Evolutionary conservation across 805 yeast species (phyloP), one percentile per base, ranked within the genome.

Genomic region (Yamadazyma ubonensis): DNA sequence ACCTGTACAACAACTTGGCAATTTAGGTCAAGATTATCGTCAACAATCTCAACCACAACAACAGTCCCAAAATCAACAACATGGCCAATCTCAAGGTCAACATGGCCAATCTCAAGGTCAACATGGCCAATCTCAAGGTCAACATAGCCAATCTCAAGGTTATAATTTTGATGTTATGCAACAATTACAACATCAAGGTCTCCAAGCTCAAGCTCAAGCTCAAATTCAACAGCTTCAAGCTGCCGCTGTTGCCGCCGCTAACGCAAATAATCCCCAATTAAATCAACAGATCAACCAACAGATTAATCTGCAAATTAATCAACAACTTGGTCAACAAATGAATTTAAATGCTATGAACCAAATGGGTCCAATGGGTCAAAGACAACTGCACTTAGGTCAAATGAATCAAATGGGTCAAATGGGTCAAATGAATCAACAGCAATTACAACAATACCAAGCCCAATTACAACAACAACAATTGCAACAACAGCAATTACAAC

Each of bases 241-340:
- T 22, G 43, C 50, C 25, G 39, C 52, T 33, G 45, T 37, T 30
- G 43, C 46, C 8, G 40, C 43, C 30, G 44, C 53, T 23, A 45
- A 36, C 18, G 43, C 52, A 16, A 45, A 45, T 27, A 48, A 45
- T 26, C 49, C 42, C 11, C 39, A 34, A 19, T 29, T 39, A 10
- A 33, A 16, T n/a, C 42, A 38, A 32, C 41, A 38, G 21, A 33
- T 52, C 27, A 55, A 54, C 41, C 58, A 54, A 30, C 50, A 38
- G 21, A 32, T 38, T n/a, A 34, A 18, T 15, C 43, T 33, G 22
- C 36, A 27, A 14, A 11, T 23, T 10, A 18, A 22, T 5, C 38
- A 40, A 20, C 43, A 40, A 23, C 14, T 38, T 16, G 30, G 36
- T 16, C 38, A 32, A 11, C 45, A 31, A 9, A 23, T 35, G 32